These are phyloP conservation scores for Oryza longistaminata DNA, from an alignment of 176 grass and related monocot genomes.

Conservation along the genomic window DNA sequence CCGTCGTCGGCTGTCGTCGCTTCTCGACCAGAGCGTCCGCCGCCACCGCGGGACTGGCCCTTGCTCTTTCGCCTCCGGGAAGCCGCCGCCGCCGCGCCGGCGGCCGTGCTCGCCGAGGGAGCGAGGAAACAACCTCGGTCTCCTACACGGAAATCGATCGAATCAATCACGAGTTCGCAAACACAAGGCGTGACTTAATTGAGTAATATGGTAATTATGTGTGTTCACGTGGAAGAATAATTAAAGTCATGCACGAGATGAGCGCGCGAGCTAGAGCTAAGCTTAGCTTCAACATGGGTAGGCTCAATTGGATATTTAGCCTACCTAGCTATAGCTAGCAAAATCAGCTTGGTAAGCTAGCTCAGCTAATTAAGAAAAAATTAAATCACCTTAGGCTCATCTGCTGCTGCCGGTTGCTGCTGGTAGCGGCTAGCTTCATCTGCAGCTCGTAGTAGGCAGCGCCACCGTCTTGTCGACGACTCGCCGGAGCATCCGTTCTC, in stretches of 20 bases:
- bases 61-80: constrained; percentile 43
- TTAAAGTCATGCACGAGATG: constrained; percentile 39
- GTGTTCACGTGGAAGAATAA: constrained; percentile 46
- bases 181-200: constrained; percentile 15
- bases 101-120: constrained; percentile 55
- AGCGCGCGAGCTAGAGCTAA: background rate
- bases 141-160: constrained; percentile 50
- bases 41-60: constrained; percentile 29
- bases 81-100: background rate
- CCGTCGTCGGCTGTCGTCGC: constrained; percentile 47
- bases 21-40: constrained; percentile 31
- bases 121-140: constrained; percentile 65
- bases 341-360: background rate
- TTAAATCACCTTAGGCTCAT: constrained; percentile 53
- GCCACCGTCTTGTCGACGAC: constrained; percentile 59
- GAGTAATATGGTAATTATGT: constrained; percentile 50
- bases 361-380: background rate
- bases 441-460: constrained; percentile 70
- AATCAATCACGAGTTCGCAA: constrained; percentile 24
- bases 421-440: constrained; percentile 67
- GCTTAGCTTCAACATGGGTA: constrained; percentile 30
- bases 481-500: constrained; percentile 72
- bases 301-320: constrained; percentile 27
- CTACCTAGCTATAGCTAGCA: constrained; percentile 33
- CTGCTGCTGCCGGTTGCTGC: constrained; percentile 40